Percentiles rank a stretch among this genome's conserved stretches.
Conservation (phyloP, 208 protist species). For the Sergeia podlipaevii region DNA sequence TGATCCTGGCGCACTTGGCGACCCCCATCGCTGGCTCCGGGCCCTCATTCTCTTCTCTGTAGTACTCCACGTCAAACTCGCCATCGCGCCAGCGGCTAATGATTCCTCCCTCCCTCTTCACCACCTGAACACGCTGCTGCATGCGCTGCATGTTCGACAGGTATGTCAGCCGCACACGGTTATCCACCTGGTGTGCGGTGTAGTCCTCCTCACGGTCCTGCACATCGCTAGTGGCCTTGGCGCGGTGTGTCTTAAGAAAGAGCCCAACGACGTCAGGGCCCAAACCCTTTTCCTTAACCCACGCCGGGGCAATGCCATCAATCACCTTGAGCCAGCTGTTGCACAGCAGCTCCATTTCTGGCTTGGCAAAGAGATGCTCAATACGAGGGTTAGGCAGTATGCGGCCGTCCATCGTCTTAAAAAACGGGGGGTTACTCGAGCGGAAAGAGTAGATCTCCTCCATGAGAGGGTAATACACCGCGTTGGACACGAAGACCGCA, state of each 20-base stretch:
- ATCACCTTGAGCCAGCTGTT: slow-evolving; percentile 48
- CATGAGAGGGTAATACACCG: slow-evolving; percentile 27
- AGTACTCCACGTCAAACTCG: slow-evolving; percentile 46
- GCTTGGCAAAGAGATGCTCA: slow-evolving; percentile 13
- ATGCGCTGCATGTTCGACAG: slow-evolving; percentile 39
- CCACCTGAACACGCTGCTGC: slow-evolving; percentile 41
- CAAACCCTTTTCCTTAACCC: slow-evolving; percentile 27
- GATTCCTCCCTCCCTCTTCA: slow-evolving; percentile 30
- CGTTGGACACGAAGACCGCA: slow-evolving; percentile 68
- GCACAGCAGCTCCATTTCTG: slow-evolving; percentile 18
- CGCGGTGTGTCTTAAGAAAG: slow-evolving; percentile 38
- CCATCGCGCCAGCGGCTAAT: slow-evolving; percentile 65
- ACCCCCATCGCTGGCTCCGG: slow-evolving; percentile 20
- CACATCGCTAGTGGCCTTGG: slow-evolving; percentile 4
- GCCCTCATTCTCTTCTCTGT: slow-evolving; percentile 19
- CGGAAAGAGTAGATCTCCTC: slow-evolving; percentile 17
- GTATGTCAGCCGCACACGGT: slow-evolving; percentile 46
- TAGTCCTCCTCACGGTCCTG: slow-evolving; percentile 19
- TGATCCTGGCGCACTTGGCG: slow-evolving; percentile 55
- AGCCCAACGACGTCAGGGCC: slow-evolving; percentile 23
- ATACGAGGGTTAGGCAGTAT: slow-evolving; percentile 12
- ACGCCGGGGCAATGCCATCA: slow-evolving; percentile 35
- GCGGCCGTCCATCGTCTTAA: slow-evolving; percentile 8
- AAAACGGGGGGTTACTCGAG: slow-evolving; percentile 11
- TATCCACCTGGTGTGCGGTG: slow-evolving; percentile 23